Evolutionary conservation across 2,329 filamentous ascomycete genomes (phyloP), one percentile per base, ranked within the genome.

Genomic region (Uncinocarpus reesii): DNA sequence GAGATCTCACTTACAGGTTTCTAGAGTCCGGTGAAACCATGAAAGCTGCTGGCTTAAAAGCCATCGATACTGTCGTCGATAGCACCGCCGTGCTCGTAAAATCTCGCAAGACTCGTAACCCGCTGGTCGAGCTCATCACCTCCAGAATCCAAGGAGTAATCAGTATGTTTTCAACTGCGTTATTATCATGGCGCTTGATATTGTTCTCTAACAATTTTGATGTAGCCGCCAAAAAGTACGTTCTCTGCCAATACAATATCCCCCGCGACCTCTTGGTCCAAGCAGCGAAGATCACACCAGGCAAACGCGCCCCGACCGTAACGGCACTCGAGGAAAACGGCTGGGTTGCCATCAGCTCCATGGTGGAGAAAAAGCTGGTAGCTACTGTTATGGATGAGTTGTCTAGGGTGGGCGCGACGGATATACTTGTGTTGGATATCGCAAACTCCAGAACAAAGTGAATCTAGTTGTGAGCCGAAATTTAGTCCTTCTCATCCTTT

Each of bases 21-120:
- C 1, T 57, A 92, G 90, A 98, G 74, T 96, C 92, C 16, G 92
- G 92, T 49, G 90, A 96, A 69, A 98, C 92, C 0, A 98, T 98
- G 92, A 84, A 86, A 61, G 92, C 90, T 16, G 90, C 90, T 36
- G 92, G 92, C 20, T 77, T 98, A 43, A 89, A 88, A 70, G 83
- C 90, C 49, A 95, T 96, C 58, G 88, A 92, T 58, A 98, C 92
- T 2, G 88, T 98, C 21, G 77, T 95, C 44, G 81, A 87, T 49
- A 89, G 84, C 48, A 86, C 83, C 15, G 89, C 92, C 26, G 83
- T 95, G 41, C 77, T 98, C 50, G 89, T 98, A 73, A 90, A 90
- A 72, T 95, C 88, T 35, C 87, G 83, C 63, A 78, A 81, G 49
- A 83, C 89, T 4, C 85, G 83, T 52, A 86, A 95, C 66, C 78